Evolutionary conservation across 805 yeast species (phyloP).

Genomic region (Candida maesae): DNA sequence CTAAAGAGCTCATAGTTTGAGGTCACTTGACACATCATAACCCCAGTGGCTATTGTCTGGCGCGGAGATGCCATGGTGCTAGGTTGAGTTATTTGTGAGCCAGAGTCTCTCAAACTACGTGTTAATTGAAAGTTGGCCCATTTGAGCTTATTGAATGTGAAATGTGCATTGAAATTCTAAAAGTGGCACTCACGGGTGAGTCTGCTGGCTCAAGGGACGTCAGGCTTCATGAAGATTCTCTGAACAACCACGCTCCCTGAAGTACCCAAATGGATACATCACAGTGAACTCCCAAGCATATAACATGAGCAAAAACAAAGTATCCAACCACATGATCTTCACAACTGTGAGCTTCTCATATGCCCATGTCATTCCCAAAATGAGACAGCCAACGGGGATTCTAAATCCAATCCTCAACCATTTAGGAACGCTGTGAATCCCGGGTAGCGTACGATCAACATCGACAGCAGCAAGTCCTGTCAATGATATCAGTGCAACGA

Average conservation of each 20-base stretch:
- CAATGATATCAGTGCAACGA: slow-evolving; percentile 39
- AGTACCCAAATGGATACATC: slow-evolving; percentile 20
- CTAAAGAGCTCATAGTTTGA: too few relatives aligned
- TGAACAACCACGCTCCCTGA: background rate
- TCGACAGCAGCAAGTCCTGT: slow-evolving; percentile 42
- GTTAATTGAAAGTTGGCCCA: too few relatives aligned
- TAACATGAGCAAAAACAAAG: slow-evolving; percentile 32
- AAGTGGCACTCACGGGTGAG: too few relatives aligned
- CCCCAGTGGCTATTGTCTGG: too few relatives aligned
- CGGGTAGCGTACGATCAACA: slow-evolving; percentile 38
- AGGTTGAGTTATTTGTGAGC: too few relatives aligned
- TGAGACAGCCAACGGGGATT: slow-evolving; percentile 37
- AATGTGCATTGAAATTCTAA: too few relatives aligned
- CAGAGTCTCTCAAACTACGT: too few relatives aligned
- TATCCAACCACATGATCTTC: slow-evolving; percentile 40
- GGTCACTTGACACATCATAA: too few relatives aligned
- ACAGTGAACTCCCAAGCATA: slow-evolving; percentile 37
- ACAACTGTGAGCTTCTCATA: slow-evolving; percentile 34
- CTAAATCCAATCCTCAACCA: slow-evolving; percentile 39
- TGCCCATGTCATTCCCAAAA: slow-evolving; percentile 42
- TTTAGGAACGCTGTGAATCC: slow-evolving; percentile 30
- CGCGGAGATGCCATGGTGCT: too few relatives aligned
- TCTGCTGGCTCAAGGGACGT: too few relatives aligned
- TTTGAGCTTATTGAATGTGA: too few relatives aligned
- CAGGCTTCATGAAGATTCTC: too few relatives aligned